Base-by-base conservation (phyloP, 106 monocot genomes). In the Allium fistulosum region DNA sequence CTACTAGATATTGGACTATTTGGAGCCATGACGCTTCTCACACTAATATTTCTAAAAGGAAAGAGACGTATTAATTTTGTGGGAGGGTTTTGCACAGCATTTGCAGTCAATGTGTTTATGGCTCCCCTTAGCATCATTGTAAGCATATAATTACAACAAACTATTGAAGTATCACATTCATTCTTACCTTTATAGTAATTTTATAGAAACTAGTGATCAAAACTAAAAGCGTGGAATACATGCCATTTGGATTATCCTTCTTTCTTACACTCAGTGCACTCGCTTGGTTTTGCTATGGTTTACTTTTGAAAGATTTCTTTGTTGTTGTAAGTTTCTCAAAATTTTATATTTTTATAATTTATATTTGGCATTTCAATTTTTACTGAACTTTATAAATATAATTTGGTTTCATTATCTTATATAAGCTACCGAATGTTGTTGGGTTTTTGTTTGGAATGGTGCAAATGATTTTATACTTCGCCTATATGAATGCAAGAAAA, bases 161-260 rank as follows among this genome's bases (percentile, higher is more conserved):
- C 37, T 37, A 5, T 37, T 37, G 5, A 4, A 37, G 37, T 5
- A 37, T 37, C 37, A 5, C 37, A 2, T 37, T 37, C 37, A 37
- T 37, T 37, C 37, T 37, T 37, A 37, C 2, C 37, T 37, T 37
- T 49, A 6, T 67, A 49, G 10, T 7, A 53, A 8, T 52, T 5
- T 50, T 75, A 62, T 86, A 90, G 90, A 90, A 70, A 71, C 74
- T 74, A 13, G 84, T 91, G 26, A 81, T 87, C 48, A 72, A 55
- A 22, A 87, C 90, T 11, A 81, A 79, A 57, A 91, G 90, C 46
- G 90, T 84, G 53, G 67, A 86, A 59, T 90, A 78, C 80, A 90
- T 90, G 90, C 90, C 90, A 9, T 90, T 86, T 78, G 65, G 61
- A 10, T 78, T 90, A 16, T 90, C 90, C 57, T 76, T 90, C 74